phyloP scores from a whole-genome alignment of 1,284 basidiomycete species.

The Calocybe gambosa region DNA sequence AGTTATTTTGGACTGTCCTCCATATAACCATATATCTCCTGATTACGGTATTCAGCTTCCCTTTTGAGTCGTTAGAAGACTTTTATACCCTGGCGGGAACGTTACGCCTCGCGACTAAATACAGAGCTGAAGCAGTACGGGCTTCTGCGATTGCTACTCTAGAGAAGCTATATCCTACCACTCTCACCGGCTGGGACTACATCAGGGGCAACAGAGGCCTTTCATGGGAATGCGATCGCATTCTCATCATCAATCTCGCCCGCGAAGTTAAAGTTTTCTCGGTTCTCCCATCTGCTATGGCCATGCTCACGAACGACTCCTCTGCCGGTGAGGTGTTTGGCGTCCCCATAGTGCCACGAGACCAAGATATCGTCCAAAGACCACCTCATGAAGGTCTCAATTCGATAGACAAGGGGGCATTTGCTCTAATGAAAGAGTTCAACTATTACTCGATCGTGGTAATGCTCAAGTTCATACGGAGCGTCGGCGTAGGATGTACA shows the following conservation, averaged over 20 bases:
- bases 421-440: conserved; percentile 15
- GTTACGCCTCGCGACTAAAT: conserved; percentile 11
- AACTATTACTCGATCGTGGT: conserved; percentile 10
- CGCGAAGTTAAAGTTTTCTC: conserved; percentile 12
- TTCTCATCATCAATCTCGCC: conserved; percentile 16
- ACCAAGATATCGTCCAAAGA: neutral
- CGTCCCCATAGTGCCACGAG: conserved; percentile 1
- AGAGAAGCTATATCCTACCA: conserved; percentile 13
- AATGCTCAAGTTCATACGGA: conserved; percentile 13
- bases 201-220: neutral
- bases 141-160: conserved; percentile 10
- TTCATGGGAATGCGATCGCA: conserved; percentile 14
- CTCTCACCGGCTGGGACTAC: conserved; percentile 12
- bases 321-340: conserved; percentile 18
- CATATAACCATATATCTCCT: neutral
- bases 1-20: neutral
- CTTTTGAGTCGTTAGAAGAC: conserved; percentile 7
- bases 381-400: conserved; percentile 3
- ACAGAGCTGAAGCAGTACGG: conserved; percentile 9
- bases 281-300: conserved; percentile 17
- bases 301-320: conserved; percentile 15
- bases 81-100: conserved; percentile 12
- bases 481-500: conserved; percentile 8
- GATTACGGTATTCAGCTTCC: neutral
- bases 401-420: conserved; percentile 7